Evolutionary conservation across 805 yeast genomes (phyloP).

Genomic region (Saturnispora silvae): DNA sequence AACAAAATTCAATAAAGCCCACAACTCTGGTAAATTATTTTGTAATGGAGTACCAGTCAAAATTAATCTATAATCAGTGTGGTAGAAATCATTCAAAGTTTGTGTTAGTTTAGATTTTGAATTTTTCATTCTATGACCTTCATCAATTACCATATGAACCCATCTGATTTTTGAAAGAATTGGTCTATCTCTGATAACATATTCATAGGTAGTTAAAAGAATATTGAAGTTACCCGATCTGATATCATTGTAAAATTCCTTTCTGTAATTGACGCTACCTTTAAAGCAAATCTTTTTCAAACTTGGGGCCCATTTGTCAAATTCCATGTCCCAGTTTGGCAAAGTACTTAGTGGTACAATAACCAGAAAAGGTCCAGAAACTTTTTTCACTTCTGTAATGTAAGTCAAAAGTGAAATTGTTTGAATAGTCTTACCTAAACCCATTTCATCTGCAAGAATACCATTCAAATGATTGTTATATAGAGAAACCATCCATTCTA

Average conservation of each 20-base stretch:
- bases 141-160: constrained; percentile 85
- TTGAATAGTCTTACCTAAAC: constrained; percentile 60
- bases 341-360: constrained; percentile 78
- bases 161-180: constrained; percentile 57
- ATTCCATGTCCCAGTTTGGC: constrained; percentile 78
- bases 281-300: constrained; percentile 63
- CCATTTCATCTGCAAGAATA: constrained; percentile 60
- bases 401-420: constrained; percentile 69
- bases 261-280: constrained; percentile 68
- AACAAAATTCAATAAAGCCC: constrained; percentile 77
- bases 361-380: constrained; percentile 61
- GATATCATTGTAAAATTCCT: constrained; percentile 51
- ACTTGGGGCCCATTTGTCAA: constrained; percentile 84
- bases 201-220: constrained; percentile 71
- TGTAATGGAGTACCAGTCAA: constrained; percentile 85
- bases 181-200: constrained; percentile 68
- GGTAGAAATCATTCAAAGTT: constrained; percentile 62
- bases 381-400: constrained; percentile 55
- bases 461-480: constrained; percentile 53
- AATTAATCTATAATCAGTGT: constrained; percentile 66
- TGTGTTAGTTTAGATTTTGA: constrained; percentile 62
- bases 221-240: constrained; percentile 66
- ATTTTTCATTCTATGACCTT: constrained; percentile 85
- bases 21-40: constrained; percentile 72
- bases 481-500: constrained; percentile 58